These are phyloP conservation scores for Scedosporium dehoogii DNA, from an alignment of 2,329 filamentous ascomycete species.

Conservation along the genomic window DNA sequence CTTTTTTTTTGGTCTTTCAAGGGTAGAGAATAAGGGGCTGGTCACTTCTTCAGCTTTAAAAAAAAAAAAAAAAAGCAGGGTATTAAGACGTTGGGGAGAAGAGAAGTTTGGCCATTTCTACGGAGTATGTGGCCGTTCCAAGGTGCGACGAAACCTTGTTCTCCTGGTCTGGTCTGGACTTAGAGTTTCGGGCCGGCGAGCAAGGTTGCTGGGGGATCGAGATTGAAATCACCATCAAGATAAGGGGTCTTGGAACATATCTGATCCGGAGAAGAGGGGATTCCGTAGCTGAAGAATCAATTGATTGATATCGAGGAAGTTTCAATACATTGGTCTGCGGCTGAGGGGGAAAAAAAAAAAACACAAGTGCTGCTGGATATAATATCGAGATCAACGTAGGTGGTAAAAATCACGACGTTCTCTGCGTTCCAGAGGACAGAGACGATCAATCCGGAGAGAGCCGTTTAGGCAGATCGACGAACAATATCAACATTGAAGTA, in stretches of 20 bases:
- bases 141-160: slow-evolving; percentile 1
- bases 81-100: background rate
- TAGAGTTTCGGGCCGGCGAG: background rate
- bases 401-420: background rate
- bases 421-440: background rate
- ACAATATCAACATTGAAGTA: background rate
- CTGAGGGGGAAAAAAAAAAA: background rate
- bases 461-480: background rate
- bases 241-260: background rate
- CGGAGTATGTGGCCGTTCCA: background rate
- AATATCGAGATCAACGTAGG: background rate
- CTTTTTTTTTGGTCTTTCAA: too few species aligned
- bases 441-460: background rate
- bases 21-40: background rate
- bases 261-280: background rate
- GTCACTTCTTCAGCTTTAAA: background rate
- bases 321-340: background rate
- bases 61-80: background rate
- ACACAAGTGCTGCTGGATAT: background rate
- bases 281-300: background rate
- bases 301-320: background rate
- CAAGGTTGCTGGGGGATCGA: background rate
- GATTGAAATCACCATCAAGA: background rate
- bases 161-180: slow-evolving; percentile 1
- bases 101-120: background rate